Evolutionary conservation across 2,329 filamentous ascomycete species (phyloP), one percentile per base, ranked within the genome.

Genomic region (Fusarium lyarnte): DNA sequence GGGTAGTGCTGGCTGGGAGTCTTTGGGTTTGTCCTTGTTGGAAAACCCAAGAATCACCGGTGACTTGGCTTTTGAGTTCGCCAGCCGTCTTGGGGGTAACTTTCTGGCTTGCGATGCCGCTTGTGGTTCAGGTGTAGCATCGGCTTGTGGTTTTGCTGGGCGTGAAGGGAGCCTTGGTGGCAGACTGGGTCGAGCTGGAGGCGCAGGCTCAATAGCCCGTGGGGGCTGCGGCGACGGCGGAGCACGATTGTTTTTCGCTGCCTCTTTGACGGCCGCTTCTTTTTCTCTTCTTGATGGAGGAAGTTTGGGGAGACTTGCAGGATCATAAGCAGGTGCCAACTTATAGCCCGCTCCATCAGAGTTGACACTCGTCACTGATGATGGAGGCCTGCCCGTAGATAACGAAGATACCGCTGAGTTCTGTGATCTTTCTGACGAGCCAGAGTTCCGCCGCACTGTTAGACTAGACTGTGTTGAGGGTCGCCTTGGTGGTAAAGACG

Each of bases 351-450:
- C 69, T 13, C 81, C 85, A 27, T 80, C 79, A 3, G 87, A 86
- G 13, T 82, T 81, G 51, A 83, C 80, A 73, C 85, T 90, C 0
- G 86, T 85, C 27, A 82, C 82, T 4, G 87, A 88, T 13, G 84
- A 86, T 33, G 80, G 76, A 6, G 82, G 81, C 10, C 81, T 81
- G 38, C 82, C 84, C 45, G 88, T 71, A 2, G 88, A 90, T 27
- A 87, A 77, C 3, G 83, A 85, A 8, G 89, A 91, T 21, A 87
- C 76, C 16, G 83, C 84, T 11, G 89, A 91, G 42, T 85, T 81
- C 63, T 87, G 82, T 5, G 89, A 91, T 17, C 85, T 75, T 35
- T 88, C 88, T 5, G 89, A 91, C 1, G 89, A 87, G 45, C 86
- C 86, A 23, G 90, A 91, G 53, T 84, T 87, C 61, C 87, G 85